These are phyloP conservation scores for Chrysopogon serrulatus DNA, from an alignment of 176 grass and related monocot genomes.

Conservation along the genomic window DNA sequence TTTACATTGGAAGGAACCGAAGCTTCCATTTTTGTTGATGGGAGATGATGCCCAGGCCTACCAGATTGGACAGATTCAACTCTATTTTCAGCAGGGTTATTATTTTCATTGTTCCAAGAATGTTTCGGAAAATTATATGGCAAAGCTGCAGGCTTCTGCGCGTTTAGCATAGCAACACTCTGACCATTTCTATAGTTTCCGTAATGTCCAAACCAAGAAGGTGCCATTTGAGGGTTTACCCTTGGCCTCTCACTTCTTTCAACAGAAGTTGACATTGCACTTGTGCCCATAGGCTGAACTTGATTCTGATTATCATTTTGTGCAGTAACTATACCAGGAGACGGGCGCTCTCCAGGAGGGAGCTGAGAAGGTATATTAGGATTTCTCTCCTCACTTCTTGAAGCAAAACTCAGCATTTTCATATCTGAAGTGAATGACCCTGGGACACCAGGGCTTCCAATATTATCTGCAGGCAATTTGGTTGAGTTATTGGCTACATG, in stretches of 20 bases:
- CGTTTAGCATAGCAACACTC: conserved; percentile 44
- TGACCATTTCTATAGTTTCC: conserved; percentile 65
- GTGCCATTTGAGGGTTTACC: conserved; percentile 89
- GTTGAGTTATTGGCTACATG: conserved; percentile 44
- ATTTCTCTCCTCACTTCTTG: conserved; percentile 59
- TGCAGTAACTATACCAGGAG: conserved; percentile 26
- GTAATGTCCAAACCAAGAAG: conserved; percentile 83
- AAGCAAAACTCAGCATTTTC: conserved; percentile 75
- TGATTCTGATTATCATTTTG: conserved; percentile 50
- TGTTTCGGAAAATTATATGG: conserved; percentile 65
- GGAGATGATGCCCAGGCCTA: conserved; percentile 29
- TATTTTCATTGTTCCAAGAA: conserved; percentile 61
- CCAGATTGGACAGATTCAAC: conserved; percentile 49
- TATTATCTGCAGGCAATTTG: conserved; percentile 47
- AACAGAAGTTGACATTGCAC: conserved; percentile 36
- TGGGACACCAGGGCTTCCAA: conserved; percentile 34
- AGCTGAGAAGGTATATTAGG: conserved; percentile 33
- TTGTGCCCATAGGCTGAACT: conserved; percentile 31
- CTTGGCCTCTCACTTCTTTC: conserved; percentile 52
- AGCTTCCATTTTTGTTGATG: conserved; percentile 22
- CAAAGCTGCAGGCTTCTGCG: conserved; percentile 33
- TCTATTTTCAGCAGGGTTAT: conserved; percentile 48
- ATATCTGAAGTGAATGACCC: conserved; percentile 55
- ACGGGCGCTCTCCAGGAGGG: conserved; percentile 37
- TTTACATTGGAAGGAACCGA: conserved; percentile 34